Evolutionary conservation across 257 asterid species (phyloP), one percentile per base, ranked within the genome.

Genomic region (Nicotiana paniculata): DNA sequence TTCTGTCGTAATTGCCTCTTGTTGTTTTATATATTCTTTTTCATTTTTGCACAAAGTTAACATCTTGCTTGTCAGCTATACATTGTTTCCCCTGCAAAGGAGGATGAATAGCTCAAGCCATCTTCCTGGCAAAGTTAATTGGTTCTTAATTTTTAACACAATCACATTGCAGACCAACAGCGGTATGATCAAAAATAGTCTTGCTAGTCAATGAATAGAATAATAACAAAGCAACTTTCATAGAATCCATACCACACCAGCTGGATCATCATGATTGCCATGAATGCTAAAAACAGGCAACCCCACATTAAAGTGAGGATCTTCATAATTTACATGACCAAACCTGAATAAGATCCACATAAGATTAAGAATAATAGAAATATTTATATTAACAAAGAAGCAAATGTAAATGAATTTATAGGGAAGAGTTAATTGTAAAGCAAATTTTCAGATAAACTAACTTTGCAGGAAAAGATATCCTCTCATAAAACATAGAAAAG

Each of bases 231-330:
- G 46, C 55, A 68, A 28, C 33, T 30, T 37, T 57, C 90, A 83
- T 81, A 89, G 86, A 85, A 85, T 85, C 84, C 93, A 92, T 93
- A 96, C 99, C 99, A 96, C 99, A 87, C 99, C 99, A 84, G 99
- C 97, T 85, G 99, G 99, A 90, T 96, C 99, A 79, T 96, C 99
- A 53, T 96, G 99, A 88, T 96, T 96, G 80, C 99, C 99, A 86
- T 96, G 99, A 87, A 96, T 94, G 86, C 99, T 96, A 91, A 96
- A 96, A 84, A 96, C 99, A 21, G 99, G 99, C 89, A 96, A 86
- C 82, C 99, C 99, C 80, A 96, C 98, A 86, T 96, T 96, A 92
- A 96, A 96, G 89, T 96, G 98, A n/a, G 97, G 98, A 89, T 96
- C 99, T 92, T 96, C 99, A 84, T 96, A 96, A 88, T 96, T 96